These are phyloP conservation scores for Diophrys sp. DNA, from an alignment of 73 alveolate genomes.

Conservation along the genomic window DNA sequence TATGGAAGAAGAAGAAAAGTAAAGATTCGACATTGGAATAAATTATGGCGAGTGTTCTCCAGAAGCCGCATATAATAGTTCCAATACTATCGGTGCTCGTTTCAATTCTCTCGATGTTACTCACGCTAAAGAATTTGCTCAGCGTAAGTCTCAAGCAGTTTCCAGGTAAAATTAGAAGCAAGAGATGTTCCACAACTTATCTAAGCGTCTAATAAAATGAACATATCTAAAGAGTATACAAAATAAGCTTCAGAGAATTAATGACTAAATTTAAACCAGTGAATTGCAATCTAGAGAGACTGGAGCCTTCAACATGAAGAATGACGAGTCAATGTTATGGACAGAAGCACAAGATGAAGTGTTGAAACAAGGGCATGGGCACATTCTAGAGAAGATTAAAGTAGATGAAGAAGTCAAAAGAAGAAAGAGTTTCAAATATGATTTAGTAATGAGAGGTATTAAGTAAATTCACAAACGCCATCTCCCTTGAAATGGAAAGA, in stretches of 20 bases:
- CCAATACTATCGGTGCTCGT: too few relatives aligned
- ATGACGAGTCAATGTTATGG: neutral
- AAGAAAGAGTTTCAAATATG: neutral
- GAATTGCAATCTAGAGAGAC: neutral
- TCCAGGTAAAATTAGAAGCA: too few relatives aligned
- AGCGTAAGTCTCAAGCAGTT: too few relatives aligned
- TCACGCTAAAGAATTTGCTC: too few relatives aligned
- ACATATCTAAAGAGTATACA: neutral
- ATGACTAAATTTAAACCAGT: neutral
- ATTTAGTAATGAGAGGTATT: too few relatives aligned
- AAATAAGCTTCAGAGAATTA: neutral
- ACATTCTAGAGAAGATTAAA: neutral
- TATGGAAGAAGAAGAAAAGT: neutral
- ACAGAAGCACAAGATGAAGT: neutral
- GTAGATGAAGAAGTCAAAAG: neutral
- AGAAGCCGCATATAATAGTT: too few relatives aligned
- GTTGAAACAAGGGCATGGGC: neutral
- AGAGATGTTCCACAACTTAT: neutral
- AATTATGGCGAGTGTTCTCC: too few relatives aligned
- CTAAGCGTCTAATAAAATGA: neutral
- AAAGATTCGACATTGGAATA: too few relatives aligned
- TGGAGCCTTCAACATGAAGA: neutral
- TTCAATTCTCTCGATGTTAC: too few relatives aligned
- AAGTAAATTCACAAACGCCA: too few relatives aligned
- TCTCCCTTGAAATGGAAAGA: too few relatives aligned